These are phyloP conservation scores for Dryas integrifolia DNA, from an alignment of 331 rosid genomes.

Conservation along the genomic window DNA sequence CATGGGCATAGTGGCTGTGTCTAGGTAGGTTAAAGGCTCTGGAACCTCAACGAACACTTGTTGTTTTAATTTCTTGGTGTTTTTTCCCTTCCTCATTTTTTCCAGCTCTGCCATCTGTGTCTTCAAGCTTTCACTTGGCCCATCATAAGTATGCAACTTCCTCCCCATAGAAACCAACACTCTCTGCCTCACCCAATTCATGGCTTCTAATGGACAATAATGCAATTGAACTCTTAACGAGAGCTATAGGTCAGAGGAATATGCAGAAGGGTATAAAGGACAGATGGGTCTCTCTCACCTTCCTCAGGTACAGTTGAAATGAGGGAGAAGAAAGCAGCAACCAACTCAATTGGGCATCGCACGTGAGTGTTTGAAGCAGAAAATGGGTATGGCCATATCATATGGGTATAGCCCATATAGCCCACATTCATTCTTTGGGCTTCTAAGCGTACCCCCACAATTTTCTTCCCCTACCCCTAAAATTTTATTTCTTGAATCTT, in stretches of 20 bases:
- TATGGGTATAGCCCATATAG: too few species aligned
- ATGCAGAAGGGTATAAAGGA: too few species aligned
- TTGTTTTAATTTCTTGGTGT: slow-evolving; percentile 20
- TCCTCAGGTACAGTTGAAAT: neutral
- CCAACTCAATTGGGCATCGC: neutral
- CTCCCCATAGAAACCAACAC: slow-evolving; percentile 18
- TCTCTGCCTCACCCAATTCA: slow-evolving; percentile 26
- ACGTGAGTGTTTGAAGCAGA: neutral
- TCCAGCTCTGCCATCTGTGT: slow-evolving; percentile 28
- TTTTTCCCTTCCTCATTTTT: slow-evolving; percentile 35
- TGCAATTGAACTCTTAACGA: neutral
- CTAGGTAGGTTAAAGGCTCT: slow-evolving; percentile 43
- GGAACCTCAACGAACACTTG: slow-evolving; percentile 44
- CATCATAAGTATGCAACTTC: slow-evolving; percentile 22
- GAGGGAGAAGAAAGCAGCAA: neutral
- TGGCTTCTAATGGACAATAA: neutral
- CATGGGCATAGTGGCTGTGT: slow-evolving; percentile 58
- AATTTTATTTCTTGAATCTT: too few species aligned
- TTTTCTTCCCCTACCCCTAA: too few species aligned
- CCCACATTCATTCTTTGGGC: neutral
- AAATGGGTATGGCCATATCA: neutral
- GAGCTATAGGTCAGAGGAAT: too few species aligned
- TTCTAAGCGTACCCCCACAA: neutral
- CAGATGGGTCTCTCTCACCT: neutral
- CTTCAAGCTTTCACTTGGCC: slow-evolving; percentile 41